Percentiles rank a stretch among this genome's conserved stretches.
Conservation (phyloP, 2,329 filamentous ascomycete genomes). For the Fusarium sambucinum region DNA sequence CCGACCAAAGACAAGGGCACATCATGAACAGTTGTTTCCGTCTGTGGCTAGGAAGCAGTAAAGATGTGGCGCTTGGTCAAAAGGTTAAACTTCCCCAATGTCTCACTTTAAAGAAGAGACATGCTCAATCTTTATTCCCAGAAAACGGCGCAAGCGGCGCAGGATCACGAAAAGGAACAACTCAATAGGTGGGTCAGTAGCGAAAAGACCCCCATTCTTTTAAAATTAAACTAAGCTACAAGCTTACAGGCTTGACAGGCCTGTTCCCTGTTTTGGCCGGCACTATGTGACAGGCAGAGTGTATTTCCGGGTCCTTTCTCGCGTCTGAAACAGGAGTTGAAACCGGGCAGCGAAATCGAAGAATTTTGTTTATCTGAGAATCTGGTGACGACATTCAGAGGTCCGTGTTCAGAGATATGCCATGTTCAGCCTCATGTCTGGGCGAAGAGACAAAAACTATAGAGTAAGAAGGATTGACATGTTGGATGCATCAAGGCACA, state of each 20-base stretch:
- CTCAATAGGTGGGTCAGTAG: background rate
- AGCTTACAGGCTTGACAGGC: background rate
- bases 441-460: no score
- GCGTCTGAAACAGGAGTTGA: background rate
- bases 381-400: background rate
- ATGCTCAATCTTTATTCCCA: background rate
- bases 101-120: background rate
- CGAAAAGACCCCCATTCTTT: background rate
- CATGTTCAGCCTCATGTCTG: background rate
- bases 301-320: constrained; percentile 7
- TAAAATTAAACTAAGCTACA: constrained; percentile 11
- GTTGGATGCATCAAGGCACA: background rate
- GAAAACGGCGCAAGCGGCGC: background rate
- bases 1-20: background rate
- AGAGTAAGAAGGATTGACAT: background rate
- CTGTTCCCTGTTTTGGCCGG: background rate
- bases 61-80: background rate
- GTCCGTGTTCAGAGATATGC: background rate
- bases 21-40: background rate
- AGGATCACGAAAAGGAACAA: background rate
- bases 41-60: background rate
- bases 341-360: background rate
- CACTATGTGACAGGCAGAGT: constrained; percentile 1
- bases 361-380: background rate
- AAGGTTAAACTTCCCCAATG: background rate